A percentile compares a stretch with the other conserved stretches of the same genome.
Conservation (phyloP, 1,139 yeast species). For the Geotrichum candidum region DNA sequence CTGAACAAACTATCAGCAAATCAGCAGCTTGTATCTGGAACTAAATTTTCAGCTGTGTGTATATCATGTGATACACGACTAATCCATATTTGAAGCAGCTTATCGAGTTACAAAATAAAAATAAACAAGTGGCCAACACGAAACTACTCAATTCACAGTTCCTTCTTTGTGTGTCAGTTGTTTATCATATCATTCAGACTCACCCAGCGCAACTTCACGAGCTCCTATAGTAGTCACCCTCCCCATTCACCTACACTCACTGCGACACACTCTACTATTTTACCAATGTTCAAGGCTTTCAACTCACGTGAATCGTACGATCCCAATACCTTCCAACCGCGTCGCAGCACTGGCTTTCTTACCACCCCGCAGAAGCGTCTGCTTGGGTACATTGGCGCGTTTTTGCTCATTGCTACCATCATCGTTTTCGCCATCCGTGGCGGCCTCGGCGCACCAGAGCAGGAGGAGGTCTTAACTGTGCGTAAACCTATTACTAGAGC, state of each 20-base stretch:
- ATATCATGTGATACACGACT: too few relatives aligned
- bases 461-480: constrained; percentile 3
- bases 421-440: constrained; percentile 8
- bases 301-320: background rate
- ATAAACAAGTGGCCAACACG: too few relatives aligned
- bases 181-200: too few relatives aligned
- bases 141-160: too few relatives aligned
- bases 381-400: constrained; percentile 20
- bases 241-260: background rate
- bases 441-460: constrained; percentile 7
- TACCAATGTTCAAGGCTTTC: constrained; percentile 1
- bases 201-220: too few relatives aligned
- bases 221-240: background rate
- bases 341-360: constrained; percentile 11
- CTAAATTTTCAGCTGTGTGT: too few relatives aligned
- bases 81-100: too few relatives aligned
- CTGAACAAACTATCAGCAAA: too few relatives aligned
- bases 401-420: constrained; percentile 15
- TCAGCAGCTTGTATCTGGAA: too few relatives aligned
- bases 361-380: constrained; percentile 24
- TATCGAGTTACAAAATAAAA: too few relatives aligned
- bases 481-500: constrained; percentile 7
- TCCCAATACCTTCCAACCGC: constrained; percentile 12
- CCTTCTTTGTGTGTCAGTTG: too few relatives aligned
- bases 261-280: background rate